Percentiles rank a stretch among this genome's conserved stretches.
These are phyloP conservation scores for Ramaria rubella DNA, from an alignment of 768 basidiomycete genomes.

Conservation along the genomic window DNA sequence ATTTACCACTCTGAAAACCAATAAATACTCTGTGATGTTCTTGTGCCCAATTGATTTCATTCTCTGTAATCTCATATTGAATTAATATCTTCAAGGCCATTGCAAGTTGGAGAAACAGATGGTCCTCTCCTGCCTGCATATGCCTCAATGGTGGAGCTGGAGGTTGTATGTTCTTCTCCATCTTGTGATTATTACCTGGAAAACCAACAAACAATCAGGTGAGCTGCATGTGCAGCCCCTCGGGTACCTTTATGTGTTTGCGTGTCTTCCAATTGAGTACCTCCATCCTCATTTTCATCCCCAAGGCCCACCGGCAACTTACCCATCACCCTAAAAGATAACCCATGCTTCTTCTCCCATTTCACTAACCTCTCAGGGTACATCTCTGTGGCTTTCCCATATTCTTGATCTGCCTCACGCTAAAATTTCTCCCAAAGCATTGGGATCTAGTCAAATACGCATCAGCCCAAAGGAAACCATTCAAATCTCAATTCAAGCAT, in stretches of 20 bases:
- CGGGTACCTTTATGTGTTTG: background rate
- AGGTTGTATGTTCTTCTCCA: background rate
- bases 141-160: background rate
- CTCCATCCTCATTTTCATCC: background rate
- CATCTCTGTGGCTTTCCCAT: constrained; percentile 6
- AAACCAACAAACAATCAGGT: background rate
- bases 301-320: background rate
- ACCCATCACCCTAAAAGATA: too few species aligned
- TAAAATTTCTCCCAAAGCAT: constrained; percentile 19
- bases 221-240: background rate
- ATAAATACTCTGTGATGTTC: constrained; percentile 10
- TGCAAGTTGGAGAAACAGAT: constrained; percentile 17
- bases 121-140: constrained; percentile 2
- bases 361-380: background rate
- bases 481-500: background rate
- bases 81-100: constrained; percentile 18
- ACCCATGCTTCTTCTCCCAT: constrained; percentile 8
- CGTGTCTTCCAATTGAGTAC: background rate
- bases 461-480: background rate
- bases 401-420: constrained; percentile 7
- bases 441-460: constrained; percentile 15
- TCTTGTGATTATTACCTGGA: background rate
- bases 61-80: background rate
- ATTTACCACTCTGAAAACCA: constrained; percentile 1
- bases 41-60: background rate